phyloP scores from a whole-genome alignment of 2,329 filamentous ascomycete species.

The Colletotrichum shisoi region DNA sequence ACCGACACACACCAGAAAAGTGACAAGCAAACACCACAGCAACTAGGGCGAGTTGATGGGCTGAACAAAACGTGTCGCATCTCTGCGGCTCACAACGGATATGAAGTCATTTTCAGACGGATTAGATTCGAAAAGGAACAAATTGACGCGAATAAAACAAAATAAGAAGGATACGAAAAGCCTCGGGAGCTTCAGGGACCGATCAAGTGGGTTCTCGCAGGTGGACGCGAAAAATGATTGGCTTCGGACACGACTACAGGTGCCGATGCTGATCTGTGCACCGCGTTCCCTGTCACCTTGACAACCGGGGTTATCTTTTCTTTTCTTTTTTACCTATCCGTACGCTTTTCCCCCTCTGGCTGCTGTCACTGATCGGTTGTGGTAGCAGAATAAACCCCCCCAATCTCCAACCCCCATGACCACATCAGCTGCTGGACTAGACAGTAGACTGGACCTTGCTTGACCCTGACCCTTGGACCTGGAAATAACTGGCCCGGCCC shows the following conservation, averaged over 20 bases:
- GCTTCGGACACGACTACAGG: constrained; percentile 1
- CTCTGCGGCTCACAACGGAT: too few relatives aligned
- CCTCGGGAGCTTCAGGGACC: constrained; percentile 38
- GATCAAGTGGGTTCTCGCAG: not conserved
- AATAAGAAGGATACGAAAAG: constrained; percentile 1
- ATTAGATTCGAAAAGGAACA: too few relatives aligned
- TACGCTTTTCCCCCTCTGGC: not conserved
- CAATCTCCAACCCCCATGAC: constrained; percentile 5
- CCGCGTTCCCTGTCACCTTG: constrained; percentile 16
- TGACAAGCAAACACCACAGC: too few relatives aligned
- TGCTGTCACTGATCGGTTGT: too few relatives aligned
- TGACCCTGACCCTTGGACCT: constrained; percentile 5
- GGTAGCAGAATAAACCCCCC: not conserved
- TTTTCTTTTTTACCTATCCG: too few relatives aligned
- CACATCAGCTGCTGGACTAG: not conserved
- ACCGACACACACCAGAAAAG: not conserved
- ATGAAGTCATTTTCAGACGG: too few relatives aligned
- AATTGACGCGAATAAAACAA: too few relatives aligned
- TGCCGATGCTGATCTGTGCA: constrained; percentile 26
- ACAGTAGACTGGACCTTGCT: not conserved
- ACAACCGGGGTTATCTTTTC: constrained; percentile 27
- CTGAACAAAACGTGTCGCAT: too few relatives aligned
- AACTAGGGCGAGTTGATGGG: not conserved
- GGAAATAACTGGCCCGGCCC: constrained; percentile 25
- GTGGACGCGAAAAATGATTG: not conserved